Conservation (phyloP, 169 alveolate genomes). For the Plasmodium fragile region DNA sequence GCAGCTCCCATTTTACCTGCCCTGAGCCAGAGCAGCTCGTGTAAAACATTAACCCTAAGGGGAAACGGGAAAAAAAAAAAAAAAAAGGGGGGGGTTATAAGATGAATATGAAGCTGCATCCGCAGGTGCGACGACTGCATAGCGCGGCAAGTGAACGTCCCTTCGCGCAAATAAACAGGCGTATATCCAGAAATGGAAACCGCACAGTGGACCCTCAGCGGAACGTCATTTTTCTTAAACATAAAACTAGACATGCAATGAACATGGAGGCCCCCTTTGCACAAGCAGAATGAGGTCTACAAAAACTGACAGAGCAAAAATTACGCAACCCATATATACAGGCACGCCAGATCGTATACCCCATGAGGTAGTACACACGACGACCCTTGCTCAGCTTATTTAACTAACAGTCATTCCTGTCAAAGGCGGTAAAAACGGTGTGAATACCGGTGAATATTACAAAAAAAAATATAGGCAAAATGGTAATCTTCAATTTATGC, state of each 20-base stretch:
- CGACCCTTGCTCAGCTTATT: not conserved
- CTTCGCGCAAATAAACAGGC: not conserved
- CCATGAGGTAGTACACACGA: not conserved
- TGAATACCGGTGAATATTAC: slow-evolving; percentile 67
- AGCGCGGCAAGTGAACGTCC: not conserved
- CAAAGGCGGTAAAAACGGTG: slow-evolving; percentile 58
- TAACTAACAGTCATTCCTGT: slow-evolving; percentile 62
- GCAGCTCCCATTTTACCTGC: slow-evolving; percentile 73
- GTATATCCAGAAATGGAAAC: not conserved
- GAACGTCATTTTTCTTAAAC: not conserved
- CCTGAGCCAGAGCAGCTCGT: slow-evolving; percentile 67
- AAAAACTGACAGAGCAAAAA: not conserved
- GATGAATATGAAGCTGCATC: not conserved
- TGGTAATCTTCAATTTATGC: slow-evolving; percentile 65
- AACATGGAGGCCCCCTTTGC: not conserved
- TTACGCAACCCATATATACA: not conserved
- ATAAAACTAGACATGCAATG: not conserved
- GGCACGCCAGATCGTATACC: not conserved
- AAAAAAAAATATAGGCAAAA: slow-evolving; percentile 64
- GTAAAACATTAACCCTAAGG: slow-evolving; percentile 58
- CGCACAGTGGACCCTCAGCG: not conserved
- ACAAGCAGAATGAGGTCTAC: not conserved
- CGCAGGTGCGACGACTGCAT: not conserved
- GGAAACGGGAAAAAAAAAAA: not conserved
- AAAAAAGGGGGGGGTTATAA: not conserved